A percentile compares a stretch with the other conserved stretches of the same genome.
Evolutionary conservation across 345 rosid genomes (phyloP).

Genomic region (Ricinus communis): DNA sequence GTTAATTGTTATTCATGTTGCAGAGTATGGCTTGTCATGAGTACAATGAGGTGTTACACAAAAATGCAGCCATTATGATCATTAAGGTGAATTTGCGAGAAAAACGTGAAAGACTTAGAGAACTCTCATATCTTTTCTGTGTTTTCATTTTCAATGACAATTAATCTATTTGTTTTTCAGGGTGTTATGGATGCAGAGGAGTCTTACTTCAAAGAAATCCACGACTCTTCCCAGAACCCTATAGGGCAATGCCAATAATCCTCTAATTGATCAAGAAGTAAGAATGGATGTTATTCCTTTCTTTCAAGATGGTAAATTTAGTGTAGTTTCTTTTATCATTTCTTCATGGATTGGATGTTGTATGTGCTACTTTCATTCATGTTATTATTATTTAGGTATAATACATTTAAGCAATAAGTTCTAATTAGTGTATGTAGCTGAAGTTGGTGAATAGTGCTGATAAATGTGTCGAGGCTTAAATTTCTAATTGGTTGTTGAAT

Average conservation of each 20-base stretch:
- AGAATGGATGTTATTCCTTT: background rate
- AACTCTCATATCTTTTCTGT: background rate
- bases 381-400: too few relatives aligned
- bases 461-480: too few relatives aligned
- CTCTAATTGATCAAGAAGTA: background rate
- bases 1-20: conserved; percentile 3
- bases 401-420: too few relatives aligned
- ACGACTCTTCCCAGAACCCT: conserved; percentile 6
- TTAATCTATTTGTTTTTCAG: conserved; percentile 35
- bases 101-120: conserved; percentile 3
- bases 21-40: conserved; percentile 68
- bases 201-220: conserved; percentile 39
- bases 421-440: too few relatives aligned
- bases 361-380: background rate
- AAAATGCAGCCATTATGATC: conserved; percentile 74
- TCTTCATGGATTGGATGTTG: background rate
- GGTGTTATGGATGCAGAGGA: conserved; percentile 69
- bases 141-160: background rate
- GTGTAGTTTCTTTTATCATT: background rate
- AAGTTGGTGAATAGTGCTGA: too few relatives aligned
- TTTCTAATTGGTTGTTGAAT: too few relatives aligned
- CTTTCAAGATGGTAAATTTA: background rate
- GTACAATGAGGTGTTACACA: conserved; percentile 75
- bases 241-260: background rate
- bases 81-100: conserved; percentile 46